Evolutionary conservation across 1,139 yeast species (phyloP), one percentile per base, ranked within the genome.

Genomic region (Sugiyamaella grinbergsii): DNA sequence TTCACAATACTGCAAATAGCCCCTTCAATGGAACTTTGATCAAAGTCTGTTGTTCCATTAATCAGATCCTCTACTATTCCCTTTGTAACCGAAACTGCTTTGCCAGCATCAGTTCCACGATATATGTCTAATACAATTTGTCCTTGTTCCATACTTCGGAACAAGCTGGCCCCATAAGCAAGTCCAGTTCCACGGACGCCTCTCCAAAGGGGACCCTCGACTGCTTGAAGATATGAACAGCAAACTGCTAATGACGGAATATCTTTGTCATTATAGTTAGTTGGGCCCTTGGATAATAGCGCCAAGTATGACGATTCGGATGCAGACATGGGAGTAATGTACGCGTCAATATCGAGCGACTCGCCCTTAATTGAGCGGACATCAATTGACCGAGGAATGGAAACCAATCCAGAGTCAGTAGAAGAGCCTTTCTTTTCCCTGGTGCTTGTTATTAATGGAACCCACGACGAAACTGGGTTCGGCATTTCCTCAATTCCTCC

Each of bases 141-240:
- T 2, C 95, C 95, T 31, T 80, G 72, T 58, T 90, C 96, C 15
- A 80, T 64, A 58, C 77, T 77, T 49, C 81, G 74, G 26, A 75
- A 66, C 56, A 89, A 75, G 51, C 72, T 75, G 1, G 93, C 94
- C 28, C 97, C 97, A 67, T 94, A 94, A 0, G 98, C 98, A 49
- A 89, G 74, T 1, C 99, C 99, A 1, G 91, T 80, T 34, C 99
- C 99, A 69, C 99, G 80, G 36, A 94, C 87, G 46, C 94, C 96
- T 63, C 90, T 80, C 98, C 98, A 93, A 59, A 93, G 84, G 33
- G 98, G 98, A 1, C 99, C 99, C 68, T 94, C 99, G 20, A 89
- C 89, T 24, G 91, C 86, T 59, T 84, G 85, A 54, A 94, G 73
- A 62, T 83, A 86, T 53, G 86, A 91, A 8, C 85, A 77, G 5